These are phyloP conservation scores for Suillus ampliporus DNA, from an alignment of 768 basidiomycete species.

Conservation along the genomic window DNA sequence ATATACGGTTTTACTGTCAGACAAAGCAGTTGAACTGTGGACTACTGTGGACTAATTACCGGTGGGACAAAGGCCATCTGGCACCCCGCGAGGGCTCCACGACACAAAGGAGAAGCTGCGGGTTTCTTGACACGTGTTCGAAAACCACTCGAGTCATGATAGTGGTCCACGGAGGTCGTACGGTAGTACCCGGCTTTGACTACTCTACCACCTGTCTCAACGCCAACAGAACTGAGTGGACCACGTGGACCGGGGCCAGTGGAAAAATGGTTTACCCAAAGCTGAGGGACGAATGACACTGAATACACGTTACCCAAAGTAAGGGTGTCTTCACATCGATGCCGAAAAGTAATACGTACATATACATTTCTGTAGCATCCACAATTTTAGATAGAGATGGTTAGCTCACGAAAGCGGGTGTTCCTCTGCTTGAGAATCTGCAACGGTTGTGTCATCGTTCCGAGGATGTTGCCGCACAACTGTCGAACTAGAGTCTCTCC, in stretches of 20 bases:
- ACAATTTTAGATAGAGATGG: neutral
- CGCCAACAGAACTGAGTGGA: neutral
- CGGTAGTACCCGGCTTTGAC: neutral
- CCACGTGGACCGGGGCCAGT: neutral
- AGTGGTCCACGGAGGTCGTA: neutral
- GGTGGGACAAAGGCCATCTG: constrained; percentile 14
- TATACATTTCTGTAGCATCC: neutral
- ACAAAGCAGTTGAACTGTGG: constrained; percentile 29
- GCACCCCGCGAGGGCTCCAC: neutral
- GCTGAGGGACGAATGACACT: neutral
- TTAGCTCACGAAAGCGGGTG: neutral
- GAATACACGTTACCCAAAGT: constrained; percentile 2
- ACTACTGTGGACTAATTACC: constrained; percentile 14
- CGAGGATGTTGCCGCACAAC: neutral
- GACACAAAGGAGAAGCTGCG: constrained; percentile 5
- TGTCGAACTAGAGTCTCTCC: constrained; percentile 21
- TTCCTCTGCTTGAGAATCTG: constrained; percentile 44
- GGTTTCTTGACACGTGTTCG: neutral
- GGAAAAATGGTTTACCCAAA: neutral
- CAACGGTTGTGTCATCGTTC: constrained; percentile 32
- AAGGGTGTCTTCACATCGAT: neutral
- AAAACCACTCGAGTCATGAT: neutral
- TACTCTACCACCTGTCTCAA: too few species aligned
- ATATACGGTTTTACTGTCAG: constrained; percentile 27
- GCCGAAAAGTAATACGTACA: neutral